These are phyloP conservation scores for Camelina neglecta DNA, from an alignment of 345 rosid species.

Conservation along the genomic window DNA sequence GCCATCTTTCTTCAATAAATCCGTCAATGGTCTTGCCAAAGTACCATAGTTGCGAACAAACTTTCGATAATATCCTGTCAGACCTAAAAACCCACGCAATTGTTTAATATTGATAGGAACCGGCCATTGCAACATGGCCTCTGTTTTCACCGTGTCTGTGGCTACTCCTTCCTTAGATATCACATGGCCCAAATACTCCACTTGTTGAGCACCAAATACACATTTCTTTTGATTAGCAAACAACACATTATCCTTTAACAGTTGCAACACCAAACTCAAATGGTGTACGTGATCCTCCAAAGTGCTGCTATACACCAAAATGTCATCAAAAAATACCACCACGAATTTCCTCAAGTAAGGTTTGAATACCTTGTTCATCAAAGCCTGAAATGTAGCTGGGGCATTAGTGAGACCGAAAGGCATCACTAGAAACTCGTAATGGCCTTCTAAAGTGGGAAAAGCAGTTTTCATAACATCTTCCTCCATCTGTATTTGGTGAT, in stretches of 20 bases:
- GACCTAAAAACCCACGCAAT: too few species aligned
- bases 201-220: background rate
- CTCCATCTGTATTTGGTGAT: background rate
- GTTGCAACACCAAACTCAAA: too few species aligned
- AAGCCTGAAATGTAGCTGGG: background rate
- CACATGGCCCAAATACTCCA: background rate
- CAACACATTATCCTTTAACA: background rate
- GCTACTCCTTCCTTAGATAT: background rate
- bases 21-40: too few species aligned
- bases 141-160: background rate
- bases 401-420: background rate
- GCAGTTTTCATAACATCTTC: background rate
- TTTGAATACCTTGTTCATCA: background rate
- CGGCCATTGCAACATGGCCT: too few species aligned
- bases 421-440: background rate
- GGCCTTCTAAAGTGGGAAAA: rapidly evolving
- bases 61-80: too few species aligned
- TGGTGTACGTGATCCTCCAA: too few species aligned
- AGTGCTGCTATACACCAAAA: background rate
- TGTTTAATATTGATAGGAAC: too few species aligned
- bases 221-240: background rate
- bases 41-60: too few species aligned
- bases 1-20: too few species aligned
- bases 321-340: background rate
- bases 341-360: background rate